phyloP scores from a whole-genome alignment of 306 rosid species.

The Cajanus cajan region DNA sequence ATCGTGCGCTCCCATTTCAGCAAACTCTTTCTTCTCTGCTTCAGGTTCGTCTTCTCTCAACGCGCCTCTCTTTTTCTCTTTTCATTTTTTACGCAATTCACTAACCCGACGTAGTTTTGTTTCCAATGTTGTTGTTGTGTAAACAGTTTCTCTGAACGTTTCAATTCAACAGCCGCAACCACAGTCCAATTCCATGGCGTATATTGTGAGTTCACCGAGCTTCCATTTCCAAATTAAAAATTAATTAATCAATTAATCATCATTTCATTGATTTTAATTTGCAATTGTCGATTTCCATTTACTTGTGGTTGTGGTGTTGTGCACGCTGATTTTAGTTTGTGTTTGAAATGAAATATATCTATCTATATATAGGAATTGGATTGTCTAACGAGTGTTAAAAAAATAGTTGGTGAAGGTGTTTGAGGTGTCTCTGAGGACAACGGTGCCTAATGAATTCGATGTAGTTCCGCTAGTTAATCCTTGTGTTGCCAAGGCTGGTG shows the following conservation, averaged over 20 bases:
- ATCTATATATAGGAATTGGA: conserved; percentile 44
- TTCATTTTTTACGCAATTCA: not conserved
- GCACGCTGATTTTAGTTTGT: not conserved
- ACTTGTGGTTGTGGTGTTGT: not conserved
- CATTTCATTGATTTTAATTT: not conserved
- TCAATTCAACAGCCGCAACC: not conserved
- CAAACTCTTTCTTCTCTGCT: conserved; percentile 21
- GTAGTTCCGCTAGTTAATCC: conserved; percentile 60
- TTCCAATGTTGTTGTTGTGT: conserved; percentile 13
- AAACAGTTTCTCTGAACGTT: conserved; percentile 58
- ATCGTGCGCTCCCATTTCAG: not conserved
- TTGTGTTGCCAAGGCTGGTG: conserved; percentile 63
- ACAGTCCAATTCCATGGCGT: conserved; percentile 38
- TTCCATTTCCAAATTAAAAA: not conserved
- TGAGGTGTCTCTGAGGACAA: conserved; percentile 48
- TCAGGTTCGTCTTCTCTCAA: conserved; percentile 15
- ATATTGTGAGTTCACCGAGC: conserved; percentile 44
- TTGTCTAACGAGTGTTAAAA: conserved; percentile 55
- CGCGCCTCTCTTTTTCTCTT: not conserved
- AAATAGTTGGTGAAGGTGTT: conserved; percentile 56
- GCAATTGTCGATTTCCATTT: no score
- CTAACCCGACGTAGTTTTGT: not conserved
- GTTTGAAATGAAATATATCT: not conserved
- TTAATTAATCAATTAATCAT: not conserved
- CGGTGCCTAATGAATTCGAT: conserved; percentile 55